Conservation (phyloP, 306 rosid genomes). For the Datisca glomerata region DNA sequence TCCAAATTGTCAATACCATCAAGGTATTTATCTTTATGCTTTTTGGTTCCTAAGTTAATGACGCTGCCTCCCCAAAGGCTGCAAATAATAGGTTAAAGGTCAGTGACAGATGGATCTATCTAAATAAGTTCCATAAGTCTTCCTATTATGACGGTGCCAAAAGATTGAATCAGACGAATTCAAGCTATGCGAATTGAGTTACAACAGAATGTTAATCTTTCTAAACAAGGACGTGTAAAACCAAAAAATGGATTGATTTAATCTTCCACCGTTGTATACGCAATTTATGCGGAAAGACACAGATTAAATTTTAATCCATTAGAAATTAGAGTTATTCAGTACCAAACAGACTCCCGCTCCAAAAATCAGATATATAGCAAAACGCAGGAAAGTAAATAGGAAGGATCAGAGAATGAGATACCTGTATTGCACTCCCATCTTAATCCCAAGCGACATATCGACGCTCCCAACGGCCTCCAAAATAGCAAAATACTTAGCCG, state of each 20-base stretch:
- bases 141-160: too few species aligned
- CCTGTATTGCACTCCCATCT: slow-evolving; percentile 95
- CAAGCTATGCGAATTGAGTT: too few species aligned
- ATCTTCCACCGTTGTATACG: too few species aligned
- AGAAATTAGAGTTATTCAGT: too few species aligned
- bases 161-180: too few species aligned
- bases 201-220: too few species aligned
- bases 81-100: slow-evolving; percentile 1
- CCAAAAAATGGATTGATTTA: too few species aligned
- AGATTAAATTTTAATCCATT: too few species aligned
- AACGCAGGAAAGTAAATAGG: background rate
- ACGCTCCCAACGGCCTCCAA: slow-evolving; percentile 73
- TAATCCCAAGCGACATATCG: slow-evolving; percentile 85
- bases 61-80: slow-evolving; percentile 98
- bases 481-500: slow-evolving; percentile 59
- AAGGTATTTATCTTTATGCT: slow-evolving; percentile 76
- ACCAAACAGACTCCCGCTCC: too few species aligned
- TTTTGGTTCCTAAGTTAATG: slow-evolving; percentile 81
- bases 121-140: background rate
- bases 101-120: background rate
- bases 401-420: too few species aligned
- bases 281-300: too few species aligned
- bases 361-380: background rate
- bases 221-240: too few species aligned
- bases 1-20: slow-evolving; percentile 84